Base-by-base conservation (phyloP, 768 basidiomycete genomes). In the Pulveroboletus sp. region DNA sequence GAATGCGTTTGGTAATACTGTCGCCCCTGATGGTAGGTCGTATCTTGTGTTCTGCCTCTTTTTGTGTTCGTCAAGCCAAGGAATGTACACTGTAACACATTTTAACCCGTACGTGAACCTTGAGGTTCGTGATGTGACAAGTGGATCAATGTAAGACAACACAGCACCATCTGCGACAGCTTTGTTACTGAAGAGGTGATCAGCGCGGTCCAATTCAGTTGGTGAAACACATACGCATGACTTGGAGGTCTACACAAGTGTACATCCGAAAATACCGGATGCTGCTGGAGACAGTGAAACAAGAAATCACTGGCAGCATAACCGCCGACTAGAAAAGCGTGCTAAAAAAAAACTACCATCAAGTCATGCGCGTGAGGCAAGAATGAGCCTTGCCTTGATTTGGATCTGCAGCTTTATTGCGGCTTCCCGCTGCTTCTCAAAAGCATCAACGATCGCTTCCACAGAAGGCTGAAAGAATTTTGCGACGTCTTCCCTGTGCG, bases 251-350 rank as follows among this genome's bases (percentile, higher is more conserved):
- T 69, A 43, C 70, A 67, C 5, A 32, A 32, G 2, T 32, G 8
- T 14, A 32, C 32, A 14, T 32, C 32, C 11, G 32, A 12, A 32
- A 32, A 32, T 12, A 32, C 32, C 12, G 32, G 32, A 13, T 32
- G 32, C 11, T 32, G 32, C 32, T 32, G 32, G 11, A 32, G 32
- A 32, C 5, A 14, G 8, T 32, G 32, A 13, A 13, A 32, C 32
- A 32, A 32, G 32, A 32, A 32, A 32, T 32, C 32, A 14, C 32
- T 32, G 32, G 32, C 32, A 5, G 32, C 32, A 12, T 32, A 32
- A 13, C 32, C 32, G 14, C 78, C 78, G 1, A 80, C 77, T 3
- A 82, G 68, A 37, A 77, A 71, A 19, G 73, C 67, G 11, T 66
- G 45, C 68, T 69, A 29, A 27, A 5, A 27, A 5, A 5, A 32